Evolutionary conservation across 176 grass and related monocot species (phyloP), one percentile per base, ranked within the genome.

Genomic region (Pharus latifolius): DNA sequence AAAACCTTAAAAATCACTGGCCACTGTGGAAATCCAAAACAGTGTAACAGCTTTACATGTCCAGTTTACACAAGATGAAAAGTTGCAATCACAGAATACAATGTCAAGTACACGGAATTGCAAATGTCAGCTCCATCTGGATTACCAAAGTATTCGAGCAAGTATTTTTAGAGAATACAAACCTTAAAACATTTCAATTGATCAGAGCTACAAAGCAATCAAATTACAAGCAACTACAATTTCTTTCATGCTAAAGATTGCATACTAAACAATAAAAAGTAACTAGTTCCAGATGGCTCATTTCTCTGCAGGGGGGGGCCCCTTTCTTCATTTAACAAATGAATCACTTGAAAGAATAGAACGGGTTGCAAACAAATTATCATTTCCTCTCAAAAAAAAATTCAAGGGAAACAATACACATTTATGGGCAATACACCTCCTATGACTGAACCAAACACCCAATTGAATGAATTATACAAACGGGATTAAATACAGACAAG

Each of bases 381-480:
- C 74, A 58, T 81, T 80, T 64, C 63, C 31, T 69, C 16, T 42
- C 19, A 27, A 30, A 26, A 74, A 42, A 51, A 26, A 76, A 77
- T 17, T 35, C 63, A 67, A 56, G 14, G 58, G 18, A 76, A 65
- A 50, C 70, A 44, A 43, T 58, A 76, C 63, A 63, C 66, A 72
- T 63, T 50, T 75, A 29, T 69, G 32, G 23, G 27, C 26, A 47
- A 64, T 54, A 74, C 64, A 45, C 69, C 69, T 17, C 74, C 70
- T 60, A 60, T 49, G 45, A 40, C 69, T 56, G 82, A 93, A 71
- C 64, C 82, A 78, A 89, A 76, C 82, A 67, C 73, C 74, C 70
- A 88, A 85, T 82, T 69, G 70, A 90, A 95, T 81, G 83, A 78
- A 78, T 85, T 80, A 80, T 67, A 81, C 63, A 17, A 48, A 49